These are phyloP conservation scores for Jacaranda copaia DNA, from an alignment of 257 asterid genomes.

Conservation along the genomic window DNA sequence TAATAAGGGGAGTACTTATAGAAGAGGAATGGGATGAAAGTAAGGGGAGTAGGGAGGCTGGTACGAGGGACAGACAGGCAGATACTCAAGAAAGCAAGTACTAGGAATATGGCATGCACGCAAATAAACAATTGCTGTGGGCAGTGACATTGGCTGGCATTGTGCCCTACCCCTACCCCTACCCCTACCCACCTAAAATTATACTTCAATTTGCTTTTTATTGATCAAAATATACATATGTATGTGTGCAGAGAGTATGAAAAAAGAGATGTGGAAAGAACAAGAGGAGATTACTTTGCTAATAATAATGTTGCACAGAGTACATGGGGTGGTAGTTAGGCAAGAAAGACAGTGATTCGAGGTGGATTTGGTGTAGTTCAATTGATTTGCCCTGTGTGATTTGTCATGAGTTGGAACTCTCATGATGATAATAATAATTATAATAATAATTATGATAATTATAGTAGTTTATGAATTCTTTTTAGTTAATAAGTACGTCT, in stretches of 20 bases:
- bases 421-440: too few species aligned
- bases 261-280: neutral
- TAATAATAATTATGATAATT: too few species aligned
- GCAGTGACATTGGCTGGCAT: constrained; percentile 42
- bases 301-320: neutral
- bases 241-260: too few species aligned
- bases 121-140: constrained; percentile 38
- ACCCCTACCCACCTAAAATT: constrained; percentile 48
- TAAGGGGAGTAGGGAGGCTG: constrained; percentile 14
- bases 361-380: too few species aligned
- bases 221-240: neutral
- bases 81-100: constrained; percentile 27
- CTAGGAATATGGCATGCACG: constrained; percentile 54
- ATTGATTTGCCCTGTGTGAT: too few species aligned
- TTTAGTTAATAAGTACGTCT: too few species aligned
- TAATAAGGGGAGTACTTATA: constrained; percentile 41
- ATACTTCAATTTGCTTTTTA: constrained; percentile 26
- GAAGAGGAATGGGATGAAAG: constrained; percentile 10
- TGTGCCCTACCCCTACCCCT: constrained; percentile 50
- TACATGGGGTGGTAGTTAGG: constrained; percentile 3
- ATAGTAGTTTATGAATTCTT: too few species aligned
- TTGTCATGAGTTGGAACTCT: too few species aligned
- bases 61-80: constrained; percentile 25
- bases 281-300: neutral
- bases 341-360: neutral